Conservation (phyloP, 441 rosid species). For the Gossypium armourianum region DNA sequence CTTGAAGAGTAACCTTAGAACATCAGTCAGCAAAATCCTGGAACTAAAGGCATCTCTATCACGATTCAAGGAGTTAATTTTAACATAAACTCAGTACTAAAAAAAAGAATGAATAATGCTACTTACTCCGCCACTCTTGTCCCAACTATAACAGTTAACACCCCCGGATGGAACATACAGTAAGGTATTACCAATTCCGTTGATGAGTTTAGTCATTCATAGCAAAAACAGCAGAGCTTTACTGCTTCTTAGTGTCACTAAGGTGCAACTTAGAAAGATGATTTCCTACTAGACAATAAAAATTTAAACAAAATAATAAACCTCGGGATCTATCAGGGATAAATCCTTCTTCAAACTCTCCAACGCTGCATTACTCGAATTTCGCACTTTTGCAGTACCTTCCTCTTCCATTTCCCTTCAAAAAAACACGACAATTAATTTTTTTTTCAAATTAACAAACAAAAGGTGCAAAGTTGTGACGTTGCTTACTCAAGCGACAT, state of each 20-base stretch:
- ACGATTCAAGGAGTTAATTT: not conserved
- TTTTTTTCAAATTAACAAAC: not conserved
- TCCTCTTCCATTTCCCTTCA: constrained; percentile 32
- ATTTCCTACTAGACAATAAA: not conserved
- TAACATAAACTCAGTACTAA: not conserved
- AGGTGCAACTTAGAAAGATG: not conserved
- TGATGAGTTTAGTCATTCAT: not conserved
- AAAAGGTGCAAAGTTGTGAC: not conserved
- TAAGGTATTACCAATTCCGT: not conserved
- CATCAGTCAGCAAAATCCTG: not conserved
- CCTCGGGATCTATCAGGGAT: constrained; percentile 69
- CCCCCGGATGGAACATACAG: not conserved
- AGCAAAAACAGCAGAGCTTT: not conserved
- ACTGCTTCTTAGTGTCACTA: not conserved
- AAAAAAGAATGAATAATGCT: not conserved
- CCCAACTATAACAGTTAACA: not conserved
- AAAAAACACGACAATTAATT: not conserved
- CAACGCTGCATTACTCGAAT: constrained; percentile 19
- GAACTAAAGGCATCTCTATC: not conserved
- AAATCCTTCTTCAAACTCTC: constrained; percentile 44
- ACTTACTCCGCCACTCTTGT: not conserved
- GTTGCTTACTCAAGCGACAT: constrained; percentile 45
- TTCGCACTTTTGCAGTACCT: constrained; percentile 26
- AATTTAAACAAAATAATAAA: constrained; percentile 16
- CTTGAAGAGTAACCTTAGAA: not conserved